Evolutionary conservation across 1,284 basidiomycete species (phyloP).

Genomic region (Jaminaea rosea): DNA sequence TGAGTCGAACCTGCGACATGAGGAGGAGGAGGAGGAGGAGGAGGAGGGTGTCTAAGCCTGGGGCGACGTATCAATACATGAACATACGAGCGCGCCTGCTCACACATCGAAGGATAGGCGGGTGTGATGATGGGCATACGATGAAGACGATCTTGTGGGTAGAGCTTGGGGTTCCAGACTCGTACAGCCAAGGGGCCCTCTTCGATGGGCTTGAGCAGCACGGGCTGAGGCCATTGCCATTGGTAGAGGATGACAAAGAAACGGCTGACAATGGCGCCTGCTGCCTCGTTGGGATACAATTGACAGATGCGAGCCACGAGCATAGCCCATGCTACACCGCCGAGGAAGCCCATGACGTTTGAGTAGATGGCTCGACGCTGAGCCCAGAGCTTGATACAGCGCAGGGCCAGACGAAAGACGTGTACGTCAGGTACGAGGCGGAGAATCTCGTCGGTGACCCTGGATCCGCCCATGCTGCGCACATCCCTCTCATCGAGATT

Average conservation of each 20-base stretch:
- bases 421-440: conserved; percentile 87
- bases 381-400: conserved; percentile 97
- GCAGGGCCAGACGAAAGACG: conserved; percentile 85
- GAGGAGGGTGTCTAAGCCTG: too few relatives aligned
- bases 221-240: conserved; percentile 98
- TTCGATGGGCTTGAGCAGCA: conserved; percentile 82
- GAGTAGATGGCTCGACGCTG: conserved; percentile 93
- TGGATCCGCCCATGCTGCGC: conserved; percentile 84
- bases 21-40: too few relatives aligned
- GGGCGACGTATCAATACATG: too few relatives aligned
- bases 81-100: too few relatives aligned
- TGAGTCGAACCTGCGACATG: too few relatives aligned
- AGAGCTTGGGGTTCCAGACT: conserved; percentile 98
- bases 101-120: conserved; percentile 99
- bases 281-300: conserved; percentile 86
- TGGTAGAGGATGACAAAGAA: conserved; percentile 96
- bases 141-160: conserved; percentile 83
- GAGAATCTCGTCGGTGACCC: conserved; percentile 92
- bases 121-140: conserved; percentile 99
- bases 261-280: conserved; percentile 88
- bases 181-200: conserved; percentile 84
- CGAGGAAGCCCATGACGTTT: conserved; percentile 94
- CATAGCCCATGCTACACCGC: conserved; percentile 98
- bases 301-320: conserved; percentile 97
- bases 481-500: conserved; percentile 92